Percentiles rank a stretch among this genome's conserved stretches.
These are phyloP conservation scores for Knufia fluminis DNA, from an alignment of 2,329 filamentous ascomycete species.

Conservation along the genomic window DNA sequence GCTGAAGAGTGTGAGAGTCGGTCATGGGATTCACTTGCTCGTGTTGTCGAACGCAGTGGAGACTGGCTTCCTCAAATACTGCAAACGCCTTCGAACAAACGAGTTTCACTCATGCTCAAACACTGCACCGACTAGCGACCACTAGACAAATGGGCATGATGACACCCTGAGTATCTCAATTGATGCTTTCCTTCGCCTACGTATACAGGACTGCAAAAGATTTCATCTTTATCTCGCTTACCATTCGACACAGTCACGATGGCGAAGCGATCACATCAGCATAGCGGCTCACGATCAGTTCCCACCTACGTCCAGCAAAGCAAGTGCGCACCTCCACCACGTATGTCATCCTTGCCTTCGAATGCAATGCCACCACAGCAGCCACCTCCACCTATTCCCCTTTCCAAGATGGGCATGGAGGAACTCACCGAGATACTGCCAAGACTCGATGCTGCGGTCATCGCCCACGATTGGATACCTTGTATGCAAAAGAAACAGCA, in stretches of 20 bases:
- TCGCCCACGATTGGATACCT: slow-evolving; percentile 8
- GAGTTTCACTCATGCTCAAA: no score
- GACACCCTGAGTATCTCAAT: no score
- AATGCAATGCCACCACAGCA: neutral
- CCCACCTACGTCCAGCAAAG: neutral
- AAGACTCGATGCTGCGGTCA: slow-evolving; percentile 6
- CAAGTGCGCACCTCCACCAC: neutral
- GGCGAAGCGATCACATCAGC: slow-evolving; percentile 5
- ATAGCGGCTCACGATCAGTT: neutral
- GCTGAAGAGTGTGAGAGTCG: neutral
- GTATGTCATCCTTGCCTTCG: slow-evolving; percentile 4
- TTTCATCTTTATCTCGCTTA: neutral
- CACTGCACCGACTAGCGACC: no score
- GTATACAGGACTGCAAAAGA: neutral
- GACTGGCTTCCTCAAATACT: neutral
- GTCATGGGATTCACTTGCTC: neutral
- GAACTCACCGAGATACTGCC: slow-evolving; percentile 7
- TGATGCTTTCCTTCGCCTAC: neutral
- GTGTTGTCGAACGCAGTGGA: neutral
- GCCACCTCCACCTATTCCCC: neutral
- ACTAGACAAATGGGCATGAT: neutral
- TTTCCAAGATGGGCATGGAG: slow-evolving; percentile 7
- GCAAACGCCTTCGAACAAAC: neutral
- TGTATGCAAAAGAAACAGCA: slow-evolving; percentile 5
- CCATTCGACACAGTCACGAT: neutral